Evolutionary conservation across 2,329 filamentous ascomycete species (phyloP), one percentile per base, ranked within the genome.

Genomic region (Talaromyces albobiverticillius): DNA sequence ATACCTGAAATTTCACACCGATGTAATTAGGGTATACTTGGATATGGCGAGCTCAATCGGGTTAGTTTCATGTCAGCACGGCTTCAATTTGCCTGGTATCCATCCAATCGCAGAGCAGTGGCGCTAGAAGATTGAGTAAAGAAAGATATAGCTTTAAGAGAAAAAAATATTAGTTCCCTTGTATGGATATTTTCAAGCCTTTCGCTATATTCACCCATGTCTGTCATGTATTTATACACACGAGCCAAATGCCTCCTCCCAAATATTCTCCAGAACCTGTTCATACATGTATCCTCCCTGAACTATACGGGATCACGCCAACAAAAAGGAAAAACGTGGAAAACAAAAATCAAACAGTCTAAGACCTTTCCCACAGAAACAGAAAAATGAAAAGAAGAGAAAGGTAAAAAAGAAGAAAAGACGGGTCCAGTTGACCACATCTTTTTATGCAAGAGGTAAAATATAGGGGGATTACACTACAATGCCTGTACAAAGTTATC

Each of bases 401-500:
- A 13, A 9, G 18, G 10, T 4, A 10, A 40, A 40, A 40, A 40
- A 16, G 16, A 36, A 13, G 16, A 13, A 22, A 40, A 40, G n/a
- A 2, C 20, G 1, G 18, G 16, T 4, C 3, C 31, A 18, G 16
- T 18, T 38, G 4, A 34, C 34, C n/a, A n/a, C 34, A 20, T 34
- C 26, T 23, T 45, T 45, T n/a, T 22, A 52, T 45, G 40, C 31
- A 52, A 42, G 25, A 16, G 5, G 25, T 46, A 45, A 16, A 45
- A 16, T 18, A 48, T 51, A 50, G 42, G 57, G 60, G 62, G 52
- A 51, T 55, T 59, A 62, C 54, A 61, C 55, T 54, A 59, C 60
- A 60, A 63, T 61, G 58, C 63, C 63, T 64, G 42, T 51, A 51
- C 22, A 51, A 51, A 51, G 22, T 22, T n/a, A 41, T 65, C 23